Conservation (phyloP, 1,139 yeast species). For the Zhuliangozyma parablackwelliae region DNA sequence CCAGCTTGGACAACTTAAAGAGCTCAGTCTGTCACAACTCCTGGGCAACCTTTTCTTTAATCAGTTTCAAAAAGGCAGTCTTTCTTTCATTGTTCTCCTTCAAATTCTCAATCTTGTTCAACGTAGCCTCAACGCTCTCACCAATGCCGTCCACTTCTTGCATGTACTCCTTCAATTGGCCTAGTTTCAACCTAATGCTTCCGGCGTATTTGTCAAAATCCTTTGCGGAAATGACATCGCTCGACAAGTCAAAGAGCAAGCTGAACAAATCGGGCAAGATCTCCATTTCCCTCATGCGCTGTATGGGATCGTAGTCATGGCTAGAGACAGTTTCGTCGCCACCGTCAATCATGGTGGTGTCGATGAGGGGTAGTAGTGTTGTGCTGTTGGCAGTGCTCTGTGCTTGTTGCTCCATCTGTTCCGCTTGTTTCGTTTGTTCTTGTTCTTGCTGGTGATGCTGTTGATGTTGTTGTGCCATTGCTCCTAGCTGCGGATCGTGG, state of each 20-base stretch:
- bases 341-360: not conserved
- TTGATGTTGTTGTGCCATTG: too few species aligned
- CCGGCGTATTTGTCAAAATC: slow-evolving; percentile 46
- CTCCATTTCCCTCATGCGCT: slow-evolving; percentile 27
- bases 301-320: slow-evolving; percentile 19
- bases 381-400: not conserved
- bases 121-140: slow-evolving; percentile 30
- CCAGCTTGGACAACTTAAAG: too few species aligned
- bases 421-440: too few species aligned
- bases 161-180: slow-evolving; percentile 26
- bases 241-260: slow-evolving; percentile 31
- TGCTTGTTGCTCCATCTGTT: not conserved
- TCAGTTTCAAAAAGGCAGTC: slow-evolving; percentile 19
- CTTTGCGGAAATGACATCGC: slow-evolving; percentile 35
- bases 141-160: slow-evolving; percentile 38
- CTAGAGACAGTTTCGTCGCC: not conserved
- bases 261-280: slow-evolving; percentile 37
- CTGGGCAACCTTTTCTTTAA: slow-evolving; percentile 13
- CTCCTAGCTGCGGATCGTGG: too few species aligned
- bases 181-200: slow-evolving; percentile 34
- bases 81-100: slow-evolving; percentile 23
- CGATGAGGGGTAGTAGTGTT: not conserved
- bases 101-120: slow-evolving; percentile 22
- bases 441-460: too few species aligned
- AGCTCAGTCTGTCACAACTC: slow-evolving; percentile 2